phyloP scores from a whole-genome alignment of 352 stramenopile genomes.

The Thraustochytrium sp. region DNA sequence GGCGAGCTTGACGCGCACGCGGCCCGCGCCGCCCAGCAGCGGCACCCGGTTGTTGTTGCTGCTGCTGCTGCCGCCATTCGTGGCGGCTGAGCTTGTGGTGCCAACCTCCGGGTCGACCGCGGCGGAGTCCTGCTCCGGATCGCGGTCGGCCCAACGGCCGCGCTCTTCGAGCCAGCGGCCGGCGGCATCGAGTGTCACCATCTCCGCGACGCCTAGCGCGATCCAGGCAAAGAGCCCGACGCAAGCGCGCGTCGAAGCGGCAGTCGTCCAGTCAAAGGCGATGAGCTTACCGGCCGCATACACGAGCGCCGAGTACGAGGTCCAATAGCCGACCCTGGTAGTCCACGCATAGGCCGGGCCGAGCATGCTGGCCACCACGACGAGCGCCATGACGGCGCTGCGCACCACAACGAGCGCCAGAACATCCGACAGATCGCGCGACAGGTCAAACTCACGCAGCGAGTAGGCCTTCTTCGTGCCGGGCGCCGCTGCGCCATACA shows the following conservation, averaged over 20 bases:
- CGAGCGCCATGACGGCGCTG: background rate
- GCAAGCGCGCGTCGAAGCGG: background rate
- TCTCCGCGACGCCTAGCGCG: background rate
- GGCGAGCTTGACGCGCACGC: background rate
- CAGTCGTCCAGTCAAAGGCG: slow-evolving; percentile 4
- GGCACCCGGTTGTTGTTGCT: background rate
- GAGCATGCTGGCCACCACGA: background rate
- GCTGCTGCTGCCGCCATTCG: background rate
- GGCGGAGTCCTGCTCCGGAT: background rate
- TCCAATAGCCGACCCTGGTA: background rate
- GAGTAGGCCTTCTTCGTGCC: background rate
- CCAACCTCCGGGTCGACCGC: no score
- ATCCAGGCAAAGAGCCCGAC: slow-evolving; percentile 21
- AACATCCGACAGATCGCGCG: background rate
- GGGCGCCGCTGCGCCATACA: background rate
- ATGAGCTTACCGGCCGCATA: slow-evolving; percentile 35
- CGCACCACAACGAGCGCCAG: background rate
- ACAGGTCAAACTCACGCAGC: slow-evolving; percentile 10
- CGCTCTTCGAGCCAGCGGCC: background rate
- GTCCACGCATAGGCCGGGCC: background rate
- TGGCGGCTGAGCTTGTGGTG: background rate
- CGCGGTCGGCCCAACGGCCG: background rate
- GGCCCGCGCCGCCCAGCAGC: background rate
- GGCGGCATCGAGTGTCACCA: background rate
- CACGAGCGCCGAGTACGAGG: background rate